Evolutionary conservation across 2,329 filamentous ascomycete genomes (phyloP).

Genomic region (Cladosporium sp.): DNA sequence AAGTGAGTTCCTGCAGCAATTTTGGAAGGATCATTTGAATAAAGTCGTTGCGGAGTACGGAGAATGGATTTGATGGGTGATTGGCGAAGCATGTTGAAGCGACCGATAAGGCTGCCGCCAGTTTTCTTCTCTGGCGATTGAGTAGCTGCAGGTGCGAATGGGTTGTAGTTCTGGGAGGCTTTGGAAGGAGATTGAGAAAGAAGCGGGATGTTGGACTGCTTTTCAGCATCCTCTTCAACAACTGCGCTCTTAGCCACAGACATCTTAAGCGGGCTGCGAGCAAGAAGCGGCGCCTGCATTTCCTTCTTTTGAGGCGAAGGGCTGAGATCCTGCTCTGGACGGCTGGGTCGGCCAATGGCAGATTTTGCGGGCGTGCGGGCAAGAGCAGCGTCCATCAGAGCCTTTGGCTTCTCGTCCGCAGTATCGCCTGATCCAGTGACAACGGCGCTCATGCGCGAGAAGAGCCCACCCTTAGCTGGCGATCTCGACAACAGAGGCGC

Average conservation of each 20-base stretch:
- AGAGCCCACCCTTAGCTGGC: constrained; percentile 23
- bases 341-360: not conserved
- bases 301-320: constrained; percentile 21
- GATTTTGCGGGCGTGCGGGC: constrained; percentile 33
- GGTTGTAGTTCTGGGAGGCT: constrained; percentile 26
- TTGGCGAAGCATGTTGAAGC: constrained; percentile 53
- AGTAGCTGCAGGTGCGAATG: constrained; percentile 31
- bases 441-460: constrained; percentile 1
- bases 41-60: constrained; percentile 60
- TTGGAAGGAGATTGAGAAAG: constrained; percentile 40
- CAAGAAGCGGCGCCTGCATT: constrained; percentile 29
- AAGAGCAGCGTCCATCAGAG: constrained; percentile 26
- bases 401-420: constrained; percentile 23
- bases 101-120: constrained; percentile 43
- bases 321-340: constrained; percentile 16
- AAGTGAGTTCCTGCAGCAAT: constrained; percentile 63
- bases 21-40: constrained; percentile 60
- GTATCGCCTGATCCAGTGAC: not conserved
- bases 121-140: constrained; percentile 36
- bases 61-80: constrained; percentile 64
- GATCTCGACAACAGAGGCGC: constrained; percentile 35
- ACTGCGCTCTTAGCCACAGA: constrained; percentile 27
- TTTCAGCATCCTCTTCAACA: constrained; percentile 24
- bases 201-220: constrained; percentile 31
- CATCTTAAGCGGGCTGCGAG: constrained; percentile 35